These are phyloP conservation scores for Euptelea pleiosperma DNA, from an alignment of 164 flowering plant genomes.

Conservation along the genomic window DNA sequence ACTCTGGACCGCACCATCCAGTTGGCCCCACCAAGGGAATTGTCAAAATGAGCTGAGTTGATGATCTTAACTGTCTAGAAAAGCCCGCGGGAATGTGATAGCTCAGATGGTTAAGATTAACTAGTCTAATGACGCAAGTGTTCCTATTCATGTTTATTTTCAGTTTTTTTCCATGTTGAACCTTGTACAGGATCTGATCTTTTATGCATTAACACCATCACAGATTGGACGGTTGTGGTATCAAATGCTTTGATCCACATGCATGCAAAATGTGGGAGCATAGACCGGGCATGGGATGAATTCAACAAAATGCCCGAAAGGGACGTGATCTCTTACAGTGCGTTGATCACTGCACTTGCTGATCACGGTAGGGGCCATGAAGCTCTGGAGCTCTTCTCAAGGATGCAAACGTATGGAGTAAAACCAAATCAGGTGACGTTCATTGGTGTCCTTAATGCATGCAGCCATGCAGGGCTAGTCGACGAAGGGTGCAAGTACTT, in stretches of 20 bases:
- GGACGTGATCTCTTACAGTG: constrained; percentile 38
- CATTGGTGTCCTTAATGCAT: constrained; percentile 37
- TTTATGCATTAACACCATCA: neutral
- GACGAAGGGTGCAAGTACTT: constrained; percentile 39
- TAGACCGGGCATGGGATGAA: constrained; percentile 27
- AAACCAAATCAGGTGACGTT: constrained; percentile 42
- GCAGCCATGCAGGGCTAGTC: constrained; percentile 43
- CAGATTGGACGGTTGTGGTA: constrained; percentile 27
- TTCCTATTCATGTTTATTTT: neutral
- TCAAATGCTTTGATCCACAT: constrained; percentile 48
- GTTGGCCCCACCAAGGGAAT: no score
- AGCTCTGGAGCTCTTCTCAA: constrained; percentile 34
- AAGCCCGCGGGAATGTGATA: no score
- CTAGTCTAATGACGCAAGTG: neutral
- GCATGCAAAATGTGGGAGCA: constrained; percentile 43
- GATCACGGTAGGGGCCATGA: constrained; percentile 39
- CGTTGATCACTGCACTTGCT: constrained; percentile 40
- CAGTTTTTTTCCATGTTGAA: no score
- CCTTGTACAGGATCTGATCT: neutral
- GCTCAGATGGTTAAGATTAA: neutral
- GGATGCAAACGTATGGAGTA: constrained; percentile 37
- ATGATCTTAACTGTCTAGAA: no score
- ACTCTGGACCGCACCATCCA: no score
- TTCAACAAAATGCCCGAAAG: constrained; percentile 32
- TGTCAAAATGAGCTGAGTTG: neutral